Evolutionary conservation across 129 eudicot genomes (phyloP).

Genomic region (Daucus carota): DNA sequence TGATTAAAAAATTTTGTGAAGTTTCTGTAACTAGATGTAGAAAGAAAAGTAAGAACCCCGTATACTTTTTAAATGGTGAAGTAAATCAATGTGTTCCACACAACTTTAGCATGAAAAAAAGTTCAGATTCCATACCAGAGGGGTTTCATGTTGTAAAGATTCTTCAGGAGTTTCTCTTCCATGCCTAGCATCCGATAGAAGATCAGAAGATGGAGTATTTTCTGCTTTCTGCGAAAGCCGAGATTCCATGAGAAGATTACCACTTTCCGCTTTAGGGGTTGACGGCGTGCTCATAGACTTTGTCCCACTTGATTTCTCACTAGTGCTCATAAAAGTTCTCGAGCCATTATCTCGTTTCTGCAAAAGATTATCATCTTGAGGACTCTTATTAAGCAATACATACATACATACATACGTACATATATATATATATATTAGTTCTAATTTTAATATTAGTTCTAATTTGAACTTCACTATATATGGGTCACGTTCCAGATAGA

Average conservation of each 20-base stretch:
- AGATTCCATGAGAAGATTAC: constrained; percentile 49
- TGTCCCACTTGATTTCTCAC: constrained; percentile 87
- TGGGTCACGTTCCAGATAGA: too few relatives aligned
- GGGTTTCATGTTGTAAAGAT: constrained; percentile 62
- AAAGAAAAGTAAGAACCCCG: neutral
- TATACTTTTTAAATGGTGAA: neutral
- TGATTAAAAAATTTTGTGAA: neutral
- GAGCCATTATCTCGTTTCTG: constrained; percentile 83
- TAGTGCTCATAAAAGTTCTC: constrained; percentile 64
- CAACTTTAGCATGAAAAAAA: neutral
- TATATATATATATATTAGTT: too few relatives aligned
- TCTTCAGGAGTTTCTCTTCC: constrained; percentile 55
- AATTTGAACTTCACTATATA: too few relatives aligned
- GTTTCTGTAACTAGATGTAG: neutral
- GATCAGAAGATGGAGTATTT: constrained; percentile 52
- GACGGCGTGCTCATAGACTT: constrained; percentile 80
- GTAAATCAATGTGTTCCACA: neutral
- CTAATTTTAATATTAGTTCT: too few relatives aligned
- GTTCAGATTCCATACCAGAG: constrained; percentile 54
- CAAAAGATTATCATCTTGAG: neutral
- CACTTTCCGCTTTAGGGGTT: constrained; percentile 79
- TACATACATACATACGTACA: too few relatives aligned
- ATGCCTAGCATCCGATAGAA: constrained; percentile 38
- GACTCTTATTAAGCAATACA: neutral
- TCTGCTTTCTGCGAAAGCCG: constrained; percentile 50